A percentile compares a stretch with the other conserved stretches of the same genome.
Conservation (phyloP, 345 rosid species). For the Mallotus nudiflorus region DNA sequence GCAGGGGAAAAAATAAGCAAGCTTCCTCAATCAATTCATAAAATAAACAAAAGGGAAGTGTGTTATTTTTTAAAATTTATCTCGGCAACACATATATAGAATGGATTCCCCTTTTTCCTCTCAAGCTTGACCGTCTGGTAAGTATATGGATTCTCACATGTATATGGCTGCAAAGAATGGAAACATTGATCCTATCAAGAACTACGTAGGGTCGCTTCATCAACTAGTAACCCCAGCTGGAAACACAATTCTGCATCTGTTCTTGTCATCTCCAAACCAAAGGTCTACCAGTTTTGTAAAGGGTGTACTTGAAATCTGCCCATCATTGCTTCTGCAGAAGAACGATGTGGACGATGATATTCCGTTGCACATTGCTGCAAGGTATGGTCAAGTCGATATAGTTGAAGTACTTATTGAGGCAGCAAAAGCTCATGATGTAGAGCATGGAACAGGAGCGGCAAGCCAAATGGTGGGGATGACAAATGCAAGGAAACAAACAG, state of each 20-base stretch:
- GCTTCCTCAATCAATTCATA: too few relatives aligned
- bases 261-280: neutral
- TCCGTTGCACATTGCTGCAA: constrained; percentile 16
- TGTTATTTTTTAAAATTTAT: too few relatives aligned
- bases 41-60: too few relatives aligned
- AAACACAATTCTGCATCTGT: constrained; percentile 16
- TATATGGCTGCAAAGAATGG: constrained; percentile 6
- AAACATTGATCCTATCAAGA: neutral
- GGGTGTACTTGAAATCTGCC: neutral
- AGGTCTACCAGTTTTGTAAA: neutral
- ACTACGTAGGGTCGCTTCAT: neutral
- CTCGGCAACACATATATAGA: too few relatives aligned
- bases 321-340: neutral
- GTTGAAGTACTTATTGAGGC: neutral
- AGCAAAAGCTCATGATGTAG: neutral
- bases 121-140: too few relatives aligned
- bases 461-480: constrained; percentile 10
- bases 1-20: too few relatives aligned
- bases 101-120: too few relatives aligned
- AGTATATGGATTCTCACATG: too few relatives aligned
- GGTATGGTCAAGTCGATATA: constrained; percentile 4
- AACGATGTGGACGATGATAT: constrained; percentile 6
- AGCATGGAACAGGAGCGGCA: neutral
- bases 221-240: neutral
- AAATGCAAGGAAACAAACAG: constrained; percentile 15